Evolutionary conservation across 352 stramenopile genomes (phyloP), one percentile per base, ranked within the genome.

Genomic region (Globisporangium spiculum): DNA sequence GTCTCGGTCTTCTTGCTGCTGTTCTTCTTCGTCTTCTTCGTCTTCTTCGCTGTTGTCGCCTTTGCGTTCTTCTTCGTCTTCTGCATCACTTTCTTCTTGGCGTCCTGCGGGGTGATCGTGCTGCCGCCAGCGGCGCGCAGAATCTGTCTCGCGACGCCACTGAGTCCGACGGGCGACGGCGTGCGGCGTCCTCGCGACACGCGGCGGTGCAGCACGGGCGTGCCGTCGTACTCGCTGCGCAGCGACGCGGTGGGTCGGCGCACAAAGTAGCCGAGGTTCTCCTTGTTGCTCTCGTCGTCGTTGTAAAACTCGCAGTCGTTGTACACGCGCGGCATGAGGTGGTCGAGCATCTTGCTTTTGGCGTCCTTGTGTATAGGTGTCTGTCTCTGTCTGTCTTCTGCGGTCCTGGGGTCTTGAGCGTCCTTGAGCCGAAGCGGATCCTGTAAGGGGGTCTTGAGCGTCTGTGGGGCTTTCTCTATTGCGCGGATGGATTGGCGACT

Each of bases 211-310:
- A 73, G 26, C 26, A 60, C 41, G 1, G 68, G 46, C 26, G 62
- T 64, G 24, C 60, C 61, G 30, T 68, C 67, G 26, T 48, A 38
- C 18, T 69, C 53, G 50, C 34, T 56, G 38, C 67, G 60, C 32
- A 70, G 57, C 20, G 56, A 70, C 22, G 65, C 57, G 3, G 60
- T 67, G 16, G 72, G 75, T 8, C 77, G 74, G 26, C 75, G 78
- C 63, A 89, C 75, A 36, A 83, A 71, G 62, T 86, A 84, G 41
- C 80, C 83, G n/a, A 83, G 65, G 72, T 91, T 91, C 68, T 91
- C 83, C 75, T 91, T 91, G 72, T 91, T 79, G 64, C 60, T 66
- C 55, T 90, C 76, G 60, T 84, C 73, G 60, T 86, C 74, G 18
- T 46, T 46, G 38, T 75, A 70, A 57, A 72, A 67, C 30, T 83